Evolutionary conservation across 257 asterid genomes (phyloP).

Genomic region (Solanum neorickii): DNA sequence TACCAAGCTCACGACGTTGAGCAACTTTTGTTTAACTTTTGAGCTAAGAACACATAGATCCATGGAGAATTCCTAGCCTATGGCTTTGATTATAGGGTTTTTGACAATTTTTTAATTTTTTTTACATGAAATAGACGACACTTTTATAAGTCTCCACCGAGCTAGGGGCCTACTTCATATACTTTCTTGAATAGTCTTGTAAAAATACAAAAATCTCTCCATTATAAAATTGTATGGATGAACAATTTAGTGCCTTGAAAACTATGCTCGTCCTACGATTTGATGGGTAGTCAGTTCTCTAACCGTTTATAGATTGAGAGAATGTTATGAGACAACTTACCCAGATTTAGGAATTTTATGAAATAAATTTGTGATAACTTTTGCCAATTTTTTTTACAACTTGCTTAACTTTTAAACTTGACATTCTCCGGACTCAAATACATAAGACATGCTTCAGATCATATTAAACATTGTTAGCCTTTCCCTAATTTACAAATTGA

Average conservation of each 20-base stretch:
- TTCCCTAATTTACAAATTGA: not conserved
- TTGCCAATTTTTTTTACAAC: not conserved
- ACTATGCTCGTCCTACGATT: not conserved
- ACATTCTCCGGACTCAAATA: not conserved
- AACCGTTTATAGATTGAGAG: not conserved
- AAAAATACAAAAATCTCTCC: not conserved
- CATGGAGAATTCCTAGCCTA: not conserved
- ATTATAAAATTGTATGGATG: not conserved
- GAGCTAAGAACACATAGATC: not conserved
- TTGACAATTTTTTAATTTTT: not conserved
- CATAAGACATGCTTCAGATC: not conserved
- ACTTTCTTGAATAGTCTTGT: not conserved
- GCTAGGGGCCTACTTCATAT: not conserved
- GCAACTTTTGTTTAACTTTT: not conserved
- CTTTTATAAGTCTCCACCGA: not conserved
- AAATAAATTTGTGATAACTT: not conserved
- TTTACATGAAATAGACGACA: not conserved
- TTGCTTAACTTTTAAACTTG: not conserved
- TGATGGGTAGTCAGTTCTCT: not conserved
- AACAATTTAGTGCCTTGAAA: not conserved
- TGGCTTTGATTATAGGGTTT: not conserved
- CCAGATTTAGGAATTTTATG: not conserved
- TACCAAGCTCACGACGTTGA: not conserved
- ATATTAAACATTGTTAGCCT: no score
- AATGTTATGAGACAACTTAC: not conserved